Evolutionary conservation across 2,329 filamentous ascomycete species (phyloP).

Genomic region (Nothophaeocryptopus gaeumannii): DNA sequence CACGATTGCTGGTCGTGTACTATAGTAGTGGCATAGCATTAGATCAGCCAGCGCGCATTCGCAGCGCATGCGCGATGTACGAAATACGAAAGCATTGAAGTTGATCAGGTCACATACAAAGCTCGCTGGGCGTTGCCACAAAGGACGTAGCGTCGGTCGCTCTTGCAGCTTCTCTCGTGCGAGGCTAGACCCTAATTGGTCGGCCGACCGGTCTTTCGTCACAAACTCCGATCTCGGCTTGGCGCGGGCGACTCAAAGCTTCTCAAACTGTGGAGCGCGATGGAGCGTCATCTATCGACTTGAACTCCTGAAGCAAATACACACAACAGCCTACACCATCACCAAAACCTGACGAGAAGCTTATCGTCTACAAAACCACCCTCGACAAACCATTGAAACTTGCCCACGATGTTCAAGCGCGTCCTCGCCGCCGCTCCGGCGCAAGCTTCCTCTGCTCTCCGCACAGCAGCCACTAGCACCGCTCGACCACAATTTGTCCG

Average conservation of each 20-base stretch:
- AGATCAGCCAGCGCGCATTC: slow-evolving; percentile 9
- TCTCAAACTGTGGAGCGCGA: too few relatives aligned
- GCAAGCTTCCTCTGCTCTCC: slow-evolving; percentile 50
- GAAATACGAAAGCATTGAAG: background rate
- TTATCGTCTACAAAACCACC: background rate
- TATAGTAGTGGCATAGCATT: slow-evolving; percentile 13
- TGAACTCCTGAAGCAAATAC: slow-evolving; percentile 7
- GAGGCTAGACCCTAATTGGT: too few relatives aligned
- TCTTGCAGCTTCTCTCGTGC: too few relatives aligned
- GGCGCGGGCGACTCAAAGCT: too few relatives aligned
- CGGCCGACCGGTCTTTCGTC: too few relatives aligned
- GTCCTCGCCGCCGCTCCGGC: slow-evolving; percentile 54
- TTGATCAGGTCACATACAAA: too few relatives aligned
- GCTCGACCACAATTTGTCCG: slow-evolving; percentile 42
- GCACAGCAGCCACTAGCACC: slow-evolving; percentile 49
- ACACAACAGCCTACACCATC: slow-evolving; percentile 5
- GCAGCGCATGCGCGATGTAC: slow-evolving; percentile 2
- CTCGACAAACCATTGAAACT: slow-evolving; percentile 1
- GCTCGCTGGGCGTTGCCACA: too few relatives aligned
- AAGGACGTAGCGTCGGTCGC: too few relatives aligned
- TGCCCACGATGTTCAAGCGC: slow-evolving; percentile 56
- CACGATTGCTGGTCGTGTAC: slow-evolving; percentile 14
- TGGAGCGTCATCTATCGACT: too few relatives aligned
- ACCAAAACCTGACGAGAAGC: background rate
- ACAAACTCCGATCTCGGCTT: too few relatives aligned